Evolutionary conservation across 441 rosid species (phyloP), one percentile per base, ranked within the genome.

Genomic region (Gossypium davidsonii): DNA sequence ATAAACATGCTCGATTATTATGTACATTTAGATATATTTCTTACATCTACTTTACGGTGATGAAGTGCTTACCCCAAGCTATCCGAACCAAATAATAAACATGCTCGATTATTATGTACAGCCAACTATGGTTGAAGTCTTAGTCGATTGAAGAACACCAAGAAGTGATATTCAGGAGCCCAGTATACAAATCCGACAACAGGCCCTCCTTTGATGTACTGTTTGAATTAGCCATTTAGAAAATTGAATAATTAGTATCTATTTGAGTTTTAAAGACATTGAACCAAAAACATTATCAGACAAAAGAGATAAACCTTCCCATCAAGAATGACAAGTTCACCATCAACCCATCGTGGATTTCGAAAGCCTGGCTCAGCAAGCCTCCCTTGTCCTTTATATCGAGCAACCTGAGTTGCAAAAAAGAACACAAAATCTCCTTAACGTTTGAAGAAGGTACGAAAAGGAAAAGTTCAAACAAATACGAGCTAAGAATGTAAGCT

Each of bases 131-230:
- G 76, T 76, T 89, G 93, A 80, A 94, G 94, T 81, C 86, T 86
- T 81, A 92, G 82, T 56, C 92, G 93, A 79, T 90, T 91, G 78
- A 92, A 92, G 86, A 95, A 90, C 84, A 89, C 88, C 88, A 95
- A 86, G 86, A 91, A 91, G 80, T 91, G 98, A 84, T 91, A 88
- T 84, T 95, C 98, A 62, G 99, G 98, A 67, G 90, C 99, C 99
- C 99, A 90, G 60, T 91, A 91, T 23, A 92, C 87, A 78, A 94
- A 94, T 77, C 98, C 99, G 65, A 92, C 91, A 6, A 94, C 93
- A n/a, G 97, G 99, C 26, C 97, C 98, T 73, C 93, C 96, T 89
- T 88, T 90, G 67, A 90, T 86, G 78, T 88, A 86, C 99, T 95
- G 97, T 84, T 82, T 14, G 17, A 26, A 57, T 58, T 57, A 74